Evolutionary conservation across 345 rosid genomes (phyloP).

Genomic region (Brassica cretica): DNA sequence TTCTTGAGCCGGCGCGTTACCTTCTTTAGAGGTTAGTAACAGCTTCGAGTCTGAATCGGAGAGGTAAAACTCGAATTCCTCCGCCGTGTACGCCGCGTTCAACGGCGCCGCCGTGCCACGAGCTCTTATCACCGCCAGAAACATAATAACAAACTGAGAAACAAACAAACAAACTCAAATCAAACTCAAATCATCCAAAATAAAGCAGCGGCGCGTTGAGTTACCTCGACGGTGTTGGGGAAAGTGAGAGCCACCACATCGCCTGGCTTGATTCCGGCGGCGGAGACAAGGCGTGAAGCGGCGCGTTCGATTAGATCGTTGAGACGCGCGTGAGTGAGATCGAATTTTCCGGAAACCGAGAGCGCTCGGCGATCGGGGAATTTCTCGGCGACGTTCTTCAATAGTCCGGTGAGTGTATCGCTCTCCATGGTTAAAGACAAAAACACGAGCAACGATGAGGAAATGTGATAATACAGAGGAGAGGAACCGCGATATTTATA

Average conservation of each 20-base stretch:
- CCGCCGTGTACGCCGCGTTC: conserved; percentile 64
- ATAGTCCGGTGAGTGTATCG: conserved; percentile 50
- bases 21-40: conserved; percentile 49
- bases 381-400: conserved; percentile 42
- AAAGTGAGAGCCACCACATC: conserved; percentile 67
- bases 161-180: not conserved
- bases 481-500: conserved; percentile 14
- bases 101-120: conserved; percentile 73
- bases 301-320: conserved; percentile 52
- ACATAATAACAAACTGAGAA: conserved; percentile 61
- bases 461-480: not conserved
- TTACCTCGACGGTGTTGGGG: conserved; percentile 71
- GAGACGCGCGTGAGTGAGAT: conserved; percentile 55
- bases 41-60: conserved; percentile 73
- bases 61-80: conserved; percentile 72
- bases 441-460: conserved; percentile 15
- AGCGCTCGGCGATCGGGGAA: conserved; percentile 51
- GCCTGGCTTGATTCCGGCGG: conserved; percentile 49
- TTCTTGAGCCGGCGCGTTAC: conserved; percentile 53
- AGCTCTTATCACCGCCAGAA: conserved; percentile 51
- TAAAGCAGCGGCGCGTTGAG: not conserved
- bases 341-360: conserved; percentile 55
- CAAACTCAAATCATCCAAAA: not conserved
- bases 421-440: conserved; percentile 39
- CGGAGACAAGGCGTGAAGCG: conserved; percentile 50